These are phyloP conservation scores for Lecanoromycetidae sp. DNA, from an alignment of 2,329 filamentous ascomycete genomes.

Conservation along the genomic window DNA sequence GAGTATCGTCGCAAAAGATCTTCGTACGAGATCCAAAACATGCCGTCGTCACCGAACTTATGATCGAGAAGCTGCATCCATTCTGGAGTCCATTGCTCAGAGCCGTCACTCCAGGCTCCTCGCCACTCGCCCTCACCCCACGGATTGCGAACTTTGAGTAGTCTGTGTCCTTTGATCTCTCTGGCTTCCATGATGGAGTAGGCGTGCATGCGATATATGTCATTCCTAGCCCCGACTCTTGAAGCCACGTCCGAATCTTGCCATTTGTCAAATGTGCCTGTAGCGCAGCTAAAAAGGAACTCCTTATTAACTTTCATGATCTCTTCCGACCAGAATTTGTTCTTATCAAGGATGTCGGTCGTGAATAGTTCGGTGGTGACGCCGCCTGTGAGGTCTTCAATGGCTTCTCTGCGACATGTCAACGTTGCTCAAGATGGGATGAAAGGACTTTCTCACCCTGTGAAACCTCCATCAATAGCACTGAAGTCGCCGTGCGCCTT, in stretches of 20 bases:
- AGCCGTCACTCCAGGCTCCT: conserved; percentile 70
- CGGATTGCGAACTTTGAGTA: conserved; percentile 61
- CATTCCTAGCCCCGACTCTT: conserved; percentile 27
- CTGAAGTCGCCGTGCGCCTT: conserved; percentile 74
- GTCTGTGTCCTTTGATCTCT: conserved; percentile 49
- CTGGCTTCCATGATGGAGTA: conserved; percentile 49
- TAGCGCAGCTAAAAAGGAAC: conserved; percentile 45
- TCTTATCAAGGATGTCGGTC: conserved; percentile 46
- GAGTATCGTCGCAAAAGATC: conserved; percentile 48
- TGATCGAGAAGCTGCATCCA: conserved; percentile 63
- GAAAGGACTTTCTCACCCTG: conserved; percentile 35
- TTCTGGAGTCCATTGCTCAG: conserved; percentile 71
- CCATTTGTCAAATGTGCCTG: conserved; percentile 35
- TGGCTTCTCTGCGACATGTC: conserved; percentile 35
- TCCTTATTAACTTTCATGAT: conserved; percentile 68
- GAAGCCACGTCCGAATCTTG: conserved; percentile 24
- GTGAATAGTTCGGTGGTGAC: conserved; percentile 36
- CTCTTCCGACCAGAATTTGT: conserved; percentile 74
- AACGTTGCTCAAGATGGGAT: not conserved
- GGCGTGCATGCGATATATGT: conserved; percentile 39
- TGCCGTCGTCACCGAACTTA: conserved; percentile 63
- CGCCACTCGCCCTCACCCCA: conserved; percentile 76
- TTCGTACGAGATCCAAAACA: conserved; percentile 50
- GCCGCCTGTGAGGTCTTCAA: conserved; percentile 47
- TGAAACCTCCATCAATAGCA: conserved; percentile 62